Conservation (phyloP, 2,329 filamentous ascomycete species). For the Periglandula ipomoeae region DNA sequence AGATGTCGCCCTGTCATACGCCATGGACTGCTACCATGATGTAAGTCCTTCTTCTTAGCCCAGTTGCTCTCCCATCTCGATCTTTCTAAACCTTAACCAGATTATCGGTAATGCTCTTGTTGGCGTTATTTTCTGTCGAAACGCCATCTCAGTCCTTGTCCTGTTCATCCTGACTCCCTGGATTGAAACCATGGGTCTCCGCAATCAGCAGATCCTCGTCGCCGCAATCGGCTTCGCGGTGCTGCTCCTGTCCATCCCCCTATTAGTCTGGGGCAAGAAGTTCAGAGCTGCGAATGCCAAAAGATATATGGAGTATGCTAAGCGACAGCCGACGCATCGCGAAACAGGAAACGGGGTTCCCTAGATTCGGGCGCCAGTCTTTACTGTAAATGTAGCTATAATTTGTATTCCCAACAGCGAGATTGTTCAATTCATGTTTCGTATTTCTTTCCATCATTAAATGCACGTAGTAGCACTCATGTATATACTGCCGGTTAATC, state of each 20-base stretch:
- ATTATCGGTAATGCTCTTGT: conserved; percentile 17
- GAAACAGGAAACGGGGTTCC: background rate
- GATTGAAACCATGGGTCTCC: conserved; percentile 16
- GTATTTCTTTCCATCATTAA: background rate
- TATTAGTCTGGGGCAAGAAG: conserved; percentile 11
- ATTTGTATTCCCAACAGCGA: background rate
- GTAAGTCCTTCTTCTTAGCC: conserved; percentile 13
- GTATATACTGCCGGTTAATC: background rate
- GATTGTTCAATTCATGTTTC: background rate
- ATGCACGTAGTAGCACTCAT: background rate
- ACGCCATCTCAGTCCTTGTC: conserved; percentile 14
- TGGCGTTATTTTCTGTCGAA: conserved; percentile 15
- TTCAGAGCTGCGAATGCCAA: conserved; percentile 6
- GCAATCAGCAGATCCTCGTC: conserved; percentile 9
- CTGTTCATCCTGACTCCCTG: conserved; percentile 15
- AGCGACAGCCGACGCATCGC: conserved; percentile 8
- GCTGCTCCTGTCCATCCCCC: conserved; percentile 6
- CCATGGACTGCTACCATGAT: conserved; percentile 27
- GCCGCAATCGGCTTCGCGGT: conserved; percentile 4
- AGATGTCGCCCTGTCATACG: conserved; percentile 23
- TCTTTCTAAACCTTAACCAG: conserved; percentile 6
- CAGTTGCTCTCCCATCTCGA: no score
- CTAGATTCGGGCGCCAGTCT: background rate
- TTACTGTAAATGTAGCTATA: background rate
- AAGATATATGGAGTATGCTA: conserved; percentile 5